Evolutionary conservation across 2,329 filamentous ascomycete species (phyloP), one percentile per base, ranked within the genome.

Genomic region (Claviceps lovelessii): DNA sequence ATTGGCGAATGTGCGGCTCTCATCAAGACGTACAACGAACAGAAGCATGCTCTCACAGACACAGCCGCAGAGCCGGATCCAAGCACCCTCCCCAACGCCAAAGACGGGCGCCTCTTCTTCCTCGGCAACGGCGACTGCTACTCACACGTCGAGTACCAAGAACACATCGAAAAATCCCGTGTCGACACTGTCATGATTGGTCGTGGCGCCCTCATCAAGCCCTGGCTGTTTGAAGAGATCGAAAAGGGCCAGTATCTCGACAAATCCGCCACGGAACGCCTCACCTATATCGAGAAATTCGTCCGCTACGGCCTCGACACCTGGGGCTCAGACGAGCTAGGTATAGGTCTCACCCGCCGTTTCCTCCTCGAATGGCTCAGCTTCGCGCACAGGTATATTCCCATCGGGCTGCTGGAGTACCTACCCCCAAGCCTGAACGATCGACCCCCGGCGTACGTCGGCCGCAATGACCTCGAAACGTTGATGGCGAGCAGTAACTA

Each of bases 191-290:
- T 95, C 66, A 97, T 98, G 93, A 83, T 97, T 58, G 93, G 85
- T n/a, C 87, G 93, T 57, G 93, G 93, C 55, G 93, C 93, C 10
- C 79, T 98, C 56, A 88, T 97, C 72, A 98, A 98, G 73, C 93
- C 93, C 0, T 98, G 93, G 93, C 76, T 98, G 58, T 98, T 97
- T 66, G 93, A 98, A 70, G 93, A 98, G 71, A 97, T 98, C 54
- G 81, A 88, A 61, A 80, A 83, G 58, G 86, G 87, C 5, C 93
- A 97, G 70, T 96, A 97, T 66, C 80, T 98, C 44, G 93, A 98
- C 75, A 98, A 98, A 70, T 89, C 88, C 3, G 86, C 91, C 2
- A 79, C 83, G 5, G 91, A 98, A 73, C 86, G 93, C 56, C 79
- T 98, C 35, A 72, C 75, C 41, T 90, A 95, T 64, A 76, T 98